Percentiles rank a stretch among this genome's conserved stretches.
Conservation (phyloP, 75 land plant species). For the Pinus albicaulis region DNA sequence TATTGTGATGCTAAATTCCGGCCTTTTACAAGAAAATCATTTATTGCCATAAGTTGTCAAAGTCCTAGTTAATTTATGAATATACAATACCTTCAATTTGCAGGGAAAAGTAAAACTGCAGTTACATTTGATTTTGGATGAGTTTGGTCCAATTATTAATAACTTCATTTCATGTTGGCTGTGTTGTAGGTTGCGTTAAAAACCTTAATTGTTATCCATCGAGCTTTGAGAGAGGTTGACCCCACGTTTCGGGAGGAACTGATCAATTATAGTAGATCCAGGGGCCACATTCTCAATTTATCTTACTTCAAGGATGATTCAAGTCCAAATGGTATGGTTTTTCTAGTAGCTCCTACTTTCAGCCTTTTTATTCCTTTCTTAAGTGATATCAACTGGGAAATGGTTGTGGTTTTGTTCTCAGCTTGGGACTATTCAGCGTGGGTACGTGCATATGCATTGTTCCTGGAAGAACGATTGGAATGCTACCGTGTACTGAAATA, state of each 20-base stretch:
- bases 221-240: conserved; percentile 96
- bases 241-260: conserved; percentile 98
- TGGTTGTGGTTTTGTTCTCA: conserved; percentile 18
- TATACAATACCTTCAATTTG: too few relatives aligned
- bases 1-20: too few relatives aligned
- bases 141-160: too few relatives aligned
- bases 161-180: background rate
- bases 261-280: conserved; percentile 76
- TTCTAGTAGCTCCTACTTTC: background rate
- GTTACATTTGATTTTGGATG: too few relatives aligned
- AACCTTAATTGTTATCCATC: conserved; percentile 90
- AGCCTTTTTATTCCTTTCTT: background rate
- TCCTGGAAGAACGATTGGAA: conserved; percentile 81
- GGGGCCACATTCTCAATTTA: conserved; percentile 90
- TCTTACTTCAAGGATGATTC: conserved; percentile 99
- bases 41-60: background rate
- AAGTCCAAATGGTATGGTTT: conserved; percentile 75
- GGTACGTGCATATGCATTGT: conserved; percentile 86
- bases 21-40: too few relatives aligned
- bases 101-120: too few relatives aligned
- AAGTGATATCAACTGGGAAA: background rate
- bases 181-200: conserved; percentile 86
- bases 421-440: conserved; percentile 99
- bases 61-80: background rate
- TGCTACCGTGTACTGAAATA: conserved; percentile 78